Evolutionary conservation across 2,329 filamentous ascomycete species (phyloP), one percentile per base, ranked within the genome.

Genomic region (Nemania diffusa): DNA sequence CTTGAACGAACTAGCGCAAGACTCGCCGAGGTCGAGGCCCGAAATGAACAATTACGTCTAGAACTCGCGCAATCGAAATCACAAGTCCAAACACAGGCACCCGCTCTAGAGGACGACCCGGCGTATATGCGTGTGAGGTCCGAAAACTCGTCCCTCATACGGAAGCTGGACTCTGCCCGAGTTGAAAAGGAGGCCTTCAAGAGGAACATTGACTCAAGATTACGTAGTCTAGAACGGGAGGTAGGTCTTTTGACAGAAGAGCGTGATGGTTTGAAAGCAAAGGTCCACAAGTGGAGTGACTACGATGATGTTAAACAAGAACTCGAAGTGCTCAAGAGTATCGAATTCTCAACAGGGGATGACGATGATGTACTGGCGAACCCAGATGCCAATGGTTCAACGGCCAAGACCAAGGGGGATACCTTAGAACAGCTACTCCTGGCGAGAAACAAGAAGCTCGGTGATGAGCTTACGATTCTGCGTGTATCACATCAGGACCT

Each of bases 281-380:
- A 96, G 81, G 87, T 98, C 3, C 90, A 93, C 70, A 97, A 92
- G 77, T 97, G 93, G 89, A 89, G 89, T 72, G 96, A 99, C 78
- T 99, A 99, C 78, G 94, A 98, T 37, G 95, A 98, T 66, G 89
- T 99, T 55, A 97, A 96, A 81, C 92, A 97, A 71, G 97, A 99
- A 79, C 85, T 99, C 2, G 95, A 98, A 75, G 94, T 98, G 68
- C 87, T 99, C 68, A 97, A 97, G 87, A 97, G 95, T 72, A 97
- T 99, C 73, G 96, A 99, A 78, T 97, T 99, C 74, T 92, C 95
- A 1, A 95, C 93, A 0, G 94, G 93, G 7, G 92, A 95, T 69
- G 94, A 97, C 67, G 92, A 94, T 53, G 90, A 91, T 1, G 82
- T 84, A 8, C 76, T 80, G 32, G 84, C 83, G 17, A 81, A 82